Base-by-base conservation (phyloP, 768 basidiomycete species). In the Lepiota brunneoincarnata region DNA sequence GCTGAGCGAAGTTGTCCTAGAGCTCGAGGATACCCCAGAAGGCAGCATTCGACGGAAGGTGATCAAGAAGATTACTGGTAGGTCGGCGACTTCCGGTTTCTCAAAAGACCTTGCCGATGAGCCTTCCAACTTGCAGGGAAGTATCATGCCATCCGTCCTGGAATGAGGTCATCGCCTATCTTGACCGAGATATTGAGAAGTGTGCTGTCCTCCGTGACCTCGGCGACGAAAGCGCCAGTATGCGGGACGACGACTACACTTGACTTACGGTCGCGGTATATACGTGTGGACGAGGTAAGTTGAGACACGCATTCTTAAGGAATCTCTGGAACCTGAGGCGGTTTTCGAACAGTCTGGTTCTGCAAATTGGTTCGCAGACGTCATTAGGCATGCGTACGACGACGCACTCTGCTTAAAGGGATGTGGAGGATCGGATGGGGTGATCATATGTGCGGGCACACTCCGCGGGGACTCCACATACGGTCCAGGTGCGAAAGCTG, bases 311-410 rank as follows among this genome's bases (percentile, higher is more conserved):
- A 31, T 9, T 31, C n/a, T 31, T 3, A 9, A 31, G 31, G 7
- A 31, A 31, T 31, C 49, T 34, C 24, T 21, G 14, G 6, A 10
- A 26, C 34, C 14, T 37, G n/a, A 28, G 6, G 17, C 38, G 23
- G 15, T 39, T 23, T 11, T 21, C 15, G 1, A 40, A 34, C 18
- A 57, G 88, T 83, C 85, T 10, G 82, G 84, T 3, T 76, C 80
- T 15, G 82, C 80, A 14, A 89, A 96, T 62, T 93, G 90, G 88
- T 83, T 94, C 58, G 86, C 91, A 1, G 93, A 96, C 66, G 81
- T 94, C 34, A 66, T 92, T 38, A 73, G 88, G 58, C 89, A 93
- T 67, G 82, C 89, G 0, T 97, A 92, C 59, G 89, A 92, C 53
- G 87, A 88, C 51, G 76, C 79, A 0, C 71, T 86, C 23, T 78